These are phyloP conservation scores for Lentinus brumalis DNA, from an alignment of 768 basidiomycete species.

Conservation along the genomic window DNA sequence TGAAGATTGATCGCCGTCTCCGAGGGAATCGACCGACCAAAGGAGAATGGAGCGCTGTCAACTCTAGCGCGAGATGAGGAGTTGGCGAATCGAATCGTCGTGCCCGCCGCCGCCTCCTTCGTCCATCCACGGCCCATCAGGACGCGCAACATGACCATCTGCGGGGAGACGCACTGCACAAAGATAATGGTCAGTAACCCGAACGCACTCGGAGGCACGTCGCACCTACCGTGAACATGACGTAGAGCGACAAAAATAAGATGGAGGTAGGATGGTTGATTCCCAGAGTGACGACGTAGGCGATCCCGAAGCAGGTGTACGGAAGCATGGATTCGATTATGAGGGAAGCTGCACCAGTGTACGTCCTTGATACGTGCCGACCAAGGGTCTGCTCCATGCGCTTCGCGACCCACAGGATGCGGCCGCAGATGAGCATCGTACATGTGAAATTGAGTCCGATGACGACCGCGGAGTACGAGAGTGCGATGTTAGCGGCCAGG, in stretches of 20 bases:
- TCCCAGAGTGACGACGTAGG: slow-evolving; percentile 25
- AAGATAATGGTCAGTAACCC: no score
- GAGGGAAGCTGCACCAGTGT: slow-evolving; percentile 20
- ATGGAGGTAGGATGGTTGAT: slow-evolving; percentile 16
- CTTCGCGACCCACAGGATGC: slow-evolving; percentile 18
- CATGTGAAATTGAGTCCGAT: slow-evolving; percentile 21
- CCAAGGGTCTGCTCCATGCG: no score
- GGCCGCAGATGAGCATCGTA: slow-evolving; percentile 22
- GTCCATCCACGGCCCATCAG: slow-evolving; percentile 12
- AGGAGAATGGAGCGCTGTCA: no score
- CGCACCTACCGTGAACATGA: slow-evolving; percentile 24
- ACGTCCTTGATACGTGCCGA: slow-evolving; percentile 7
- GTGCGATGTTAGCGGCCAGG: slow-evolving; percentile 11
- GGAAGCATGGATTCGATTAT: slow-evolving; percentile 24
- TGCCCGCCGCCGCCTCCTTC: background rate
- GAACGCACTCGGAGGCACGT: no score
- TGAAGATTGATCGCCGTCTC: no score
- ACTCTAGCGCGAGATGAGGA: no score
- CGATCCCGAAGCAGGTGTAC: slow-evolving; percentile 22
- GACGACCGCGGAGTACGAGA: slow-evolving; percentile 18
- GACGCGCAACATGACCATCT: slow-evolving; percentile 14
- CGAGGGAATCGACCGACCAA: no score
- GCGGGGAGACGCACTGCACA: slow-evolving; percentile 12
- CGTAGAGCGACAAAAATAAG: slow-evolving; percentile 22
- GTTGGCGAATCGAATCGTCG: background rate